A percentile compares a stretch with the other conserved stretches of the same genome.
phyloP scores from a whole-genome alignment of 352 stramenopile genomes.

The Pythium aristosporum region DNA sequence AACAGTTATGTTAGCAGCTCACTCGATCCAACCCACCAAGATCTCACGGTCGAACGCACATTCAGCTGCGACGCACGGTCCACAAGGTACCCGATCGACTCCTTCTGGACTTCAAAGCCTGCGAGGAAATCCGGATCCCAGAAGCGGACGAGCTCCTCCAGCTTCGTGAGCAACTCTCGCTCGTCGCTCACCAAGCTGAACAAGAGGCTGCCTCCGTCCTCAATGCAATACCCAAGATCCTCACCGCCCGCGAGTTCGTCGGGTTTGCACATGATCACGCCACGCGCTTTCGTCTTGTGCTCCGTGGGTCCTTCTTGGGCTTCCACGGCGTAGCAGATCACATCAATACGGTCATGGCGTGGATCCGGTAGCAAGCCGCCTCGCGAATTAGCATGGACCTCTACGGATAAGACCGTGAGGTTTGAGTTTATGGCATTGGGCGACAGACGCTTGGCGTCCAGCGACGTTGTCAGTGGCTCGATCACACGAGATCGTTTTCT shows the following conservation, averaged over 20 bases:
- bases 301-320: conserved; percentile 65
- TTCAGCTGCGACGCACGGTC: conserved; percentile 27
- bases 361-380: conserved; percentile 71
- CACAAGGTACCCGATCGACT: conserved; percentile 22
- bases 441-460: conserved; percentile 14
- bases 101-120: conserved; percentile 27
- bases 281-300: conserved; percentile 48
- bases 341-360: conserved; percentile 54
- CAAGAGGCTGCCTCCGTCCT: conserved; percentile 11
- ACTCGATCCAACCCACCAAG: neutral
- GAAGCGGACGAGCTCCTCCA: conserved; percentile 21
- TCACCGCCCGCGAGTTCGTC: conserved; percentile 11
- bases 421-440: conserved; percentile 50
- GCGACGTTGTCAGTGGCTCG: conserved; percentile 22
- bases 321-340: conserved; percentile 69
- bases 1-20: neutral
- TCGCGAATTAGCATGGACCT: conserved; percentile 62
- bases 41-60: conserved; percentile 1
- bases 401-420: conserved; percentile 77
- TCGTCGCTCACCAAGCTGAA: conserved; percentile 33
- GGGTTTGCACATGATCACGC: conserved; percentile 49
- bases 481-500: conserved; percentile 1
- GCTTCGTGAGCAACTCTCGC: conserved; percentile 18
- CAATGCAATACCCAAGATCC: conserved; percentile 23
- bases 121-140: conserved; percentile 32